Conservation (phyloP, 495 filamentous ascomycete species). For the Poronia punctata region DNA sequence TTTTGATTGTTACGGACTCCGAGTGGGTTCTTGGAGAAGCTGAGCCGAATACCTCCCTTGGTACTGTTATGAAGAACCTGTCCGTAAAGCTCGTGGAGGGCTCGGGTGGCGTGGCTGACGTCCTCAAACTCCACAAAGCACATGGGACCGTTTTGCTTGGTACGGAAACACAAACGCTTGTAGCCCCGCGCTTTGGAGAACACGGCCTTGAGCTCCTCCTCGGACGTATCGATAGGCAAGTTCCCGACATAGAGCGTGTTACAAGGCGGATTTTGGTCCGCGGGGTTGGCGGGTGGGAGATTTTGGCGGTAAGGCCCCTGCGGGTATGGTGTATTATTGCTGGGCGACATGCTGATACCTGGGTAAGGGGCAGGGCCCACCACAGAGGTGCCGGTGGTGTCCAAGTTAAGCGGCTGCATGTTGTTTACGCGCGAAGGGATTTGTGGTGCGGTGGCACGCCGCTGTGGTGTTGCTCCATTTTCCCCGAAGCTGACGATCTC, state of each 20-base stretch:
- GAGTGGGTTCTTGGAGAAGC: slow-evolving; percentile 96
- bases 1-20: slow-evolving; percentile 79
- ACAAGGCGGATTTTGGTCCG: slow-evolving; percentile 95
- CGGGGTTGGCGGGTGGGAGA: slow-evolving; percentile 86
- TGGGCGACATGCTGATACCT: too few relatives aligned
- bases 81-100: slow-evolving; percentile 87
- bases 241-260: slow-evolving; percentile 98
- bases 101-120: slow-evolving; percentile 86
- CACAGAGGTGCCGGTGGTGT: slow-evolving; percentile 36
- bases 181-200: slow-evolving; percentile 95
- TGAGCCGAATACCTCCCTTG: slow-evolving; percentile 95
- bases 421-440: slow-evolving; percentile 64
- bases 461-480: slow-evolving; percentile 56
- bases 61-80: slow-evolving; percentile 83
- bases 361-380: too few relatives aligned
- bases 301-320: slow-evolving; percentile 57
- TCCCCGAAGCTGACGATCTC: slow-evolving; percentile 80
- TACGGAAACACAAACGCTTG: slow-evolving; percentile 93
- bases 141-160: slow-evolving; percentile 97
- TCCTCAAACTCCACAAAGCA: slow-evolving; percentile 99
- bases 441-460: slow-evolving; percentile 69
- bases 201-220: slow-evolving; percentile 92
- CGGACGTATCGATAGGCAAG: slow-evolving; percentile 85
- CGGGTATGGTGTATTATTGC: too few relatives aligned
- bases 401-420: slow-evolving; percentile 62